Conservation (phyloP, 331 rosid species). For the Pyrus hybrid region DNA sequence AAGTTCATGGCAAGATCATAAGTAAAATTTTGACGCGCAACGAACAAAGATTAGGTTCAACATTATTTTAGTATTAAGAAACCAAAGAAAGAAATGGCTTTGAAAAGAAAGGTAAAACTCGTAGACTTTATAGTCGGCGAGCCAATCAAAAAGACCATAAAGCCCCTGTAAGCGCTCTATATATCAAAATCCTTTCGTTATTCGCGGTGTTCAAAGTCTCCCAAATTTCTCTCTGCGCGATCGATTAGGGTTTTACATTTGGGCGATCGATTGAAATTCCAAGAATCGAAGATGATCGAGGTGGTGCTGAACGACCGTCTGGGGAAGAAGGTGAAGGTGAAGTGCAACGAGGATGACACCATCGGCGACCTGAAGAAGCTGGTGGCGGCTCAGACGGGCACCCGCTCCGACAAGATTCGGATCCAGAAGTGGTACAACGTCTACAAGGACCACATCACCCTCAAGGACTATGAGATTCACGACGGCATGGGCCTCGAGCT, state of each 20-base stretch:
- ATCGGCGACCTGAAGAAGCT: slow-evolving; percentile 30
- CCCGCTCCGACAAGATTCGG: slow-evolving; percentile 26
- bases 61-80: not conserved
- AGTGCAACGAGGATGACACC: slow-evolving; percentile 31
- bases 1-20: no score
- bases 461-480: slow-evolving; percentile 25
- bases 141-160: not conserved
- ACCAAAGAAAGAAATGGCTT: not conserved
- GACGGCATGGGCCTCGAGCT: slow-evolving; percentile 33
- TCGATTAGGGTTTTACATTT: not conserved
- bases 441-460: slow-evolving; percentile 32
- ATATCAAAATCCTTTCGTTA: not conserved
- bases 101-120: not conserved
- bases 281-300: slow-evolving; percentile 22
- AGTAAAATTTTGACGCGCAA: no score
- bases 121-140: not conserved
- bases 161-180: not conserved
- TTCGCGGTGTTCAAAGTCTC: not conserved
- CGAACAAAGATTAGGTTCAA: no score
- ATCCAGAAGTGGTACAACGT: slow-evolving; percentile 32
- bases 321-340: slow-evolving; percentile 30
- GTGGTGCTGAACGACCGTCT: slow-evolving; percentile 28
- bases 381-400: slow-evolving; percentile 29
- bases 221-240: not conserved
- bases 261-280: not conserved